Evolutionary conservation across 768 basidiomycete species (phyloP), one percentile per base, ranked within the genome.

Genomic region (Amanita polypyramis): DNA sequence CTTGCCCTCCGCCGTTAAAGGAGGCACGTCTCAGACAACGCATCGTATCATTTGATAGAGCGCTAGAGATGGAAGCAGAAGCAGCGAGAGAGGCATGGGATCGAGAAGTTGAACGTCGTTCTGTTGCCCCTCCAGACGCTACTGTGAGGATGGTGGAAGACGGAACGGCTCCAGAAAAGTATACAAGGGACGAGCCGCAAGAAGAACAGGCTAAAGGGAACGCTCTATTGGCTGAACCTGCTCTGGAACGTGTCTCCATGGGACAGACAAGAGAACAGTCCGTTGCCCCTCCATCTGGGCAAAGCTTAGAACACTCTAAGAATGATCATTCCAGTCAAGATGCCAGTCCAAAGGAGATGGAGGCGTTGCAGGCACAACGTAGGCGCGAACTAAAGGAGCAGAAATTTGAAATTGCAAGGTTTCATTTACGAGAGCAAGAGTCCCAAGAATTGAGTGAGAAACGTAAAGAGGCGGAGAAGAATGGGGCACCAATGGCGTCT

Each of bases 51-150:
- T 12, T 19, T 29, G 36, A 44, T 12, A 32, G 11, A 15, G 19
- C 9, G n/a, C n/a, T 45, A 11, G 49, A 50, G 17, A 37, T 37
- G 35, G 42, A 44, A 32, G 49, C 43, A 15, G 49, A 50, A 1
- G 42, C 42, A 4, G 49, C 34, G 20, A 50, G 49, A 17, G 36
- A 38, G 32, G 49, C 49, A 33, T 50, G 49, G 49, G 17, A 21
- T 21, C 42, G 30, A 23, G 49, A 50, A 14, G 36, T 12, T 17
- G 42, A 50, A 23, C 49, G 47, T 23, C 47, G 47, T 20, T 49
- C 47, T 33, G 29, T 15, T n/a, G 37, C 34, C 21, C 47, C 40
- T 40, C 40, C 38, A 6, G 47, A 36, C 5, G 8, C 39, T n/a
- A 10, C 23, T 17, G 5, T 12, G 17, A 6, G 12, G 7, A 21